Evolutionary conservation across 805 yeast species (phyloP), one percentile per base, ranked within the genome.

Genomic region (Saccharomycopsis selenospora): DNA sequence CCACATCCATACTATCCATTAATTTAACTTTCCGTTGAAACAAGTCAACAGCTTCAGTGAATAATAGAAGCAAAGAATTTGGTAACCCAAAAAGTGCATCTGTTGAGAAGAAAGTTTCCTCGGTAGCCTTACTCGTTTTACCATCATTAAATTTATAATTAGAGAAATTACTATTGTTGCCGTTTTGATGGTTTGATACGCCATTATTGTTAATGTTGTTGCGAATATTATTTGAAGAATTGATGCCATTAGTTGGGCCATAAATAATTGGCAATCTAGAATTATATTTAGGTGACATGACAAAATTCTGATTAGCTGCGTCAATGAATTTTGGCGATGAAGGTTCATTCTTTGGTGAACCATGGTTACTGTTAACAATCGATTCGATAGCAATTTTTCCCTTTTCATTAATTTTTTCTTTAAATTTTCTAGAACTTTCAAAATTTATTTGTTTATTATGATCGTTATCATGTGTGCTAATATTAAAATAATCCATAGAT

Each of bases 1-100:
- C 45, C 36, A 58, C 46, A 47, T 62, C 48, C 50, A 50, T 47
- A 36, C 24, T 22, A 18, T 36, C 43, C 29, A 36, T 45, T 17
- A 36, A 18, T 29, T 43, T 33, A 49, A 77, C 73, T 50, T 79
- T 82, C 50, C 79, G 75, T 46, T 90, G 70, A 14, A 85, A 70
- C 29, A 85, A 61, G 50, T 77, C 77, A 2, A 84, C 87, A 13
- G 85, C 80, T 53, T 83, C 86, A 50, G 84, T 76, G 64, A 88
- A 85, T 47, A 87, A 65, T 20, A 80, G 57, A 48, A 86, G 81
- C 40, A 88, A 67, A 2, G 95, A 83, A 58, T 85, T 86, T 5
- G 96, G 95, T 48, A 88, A 67, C 0, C 95, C 95, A 61, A 85
- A 87, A 44, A 87, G 68, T 0, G 90, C 85, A 62, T 85, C 95